Percentiles rank a stretch among this genome's conserved stretches.
Evolutionary conservation across 1,139 yeast species (phyloP).

Genomic region (Tardiomyces digboiensis): DNA sequence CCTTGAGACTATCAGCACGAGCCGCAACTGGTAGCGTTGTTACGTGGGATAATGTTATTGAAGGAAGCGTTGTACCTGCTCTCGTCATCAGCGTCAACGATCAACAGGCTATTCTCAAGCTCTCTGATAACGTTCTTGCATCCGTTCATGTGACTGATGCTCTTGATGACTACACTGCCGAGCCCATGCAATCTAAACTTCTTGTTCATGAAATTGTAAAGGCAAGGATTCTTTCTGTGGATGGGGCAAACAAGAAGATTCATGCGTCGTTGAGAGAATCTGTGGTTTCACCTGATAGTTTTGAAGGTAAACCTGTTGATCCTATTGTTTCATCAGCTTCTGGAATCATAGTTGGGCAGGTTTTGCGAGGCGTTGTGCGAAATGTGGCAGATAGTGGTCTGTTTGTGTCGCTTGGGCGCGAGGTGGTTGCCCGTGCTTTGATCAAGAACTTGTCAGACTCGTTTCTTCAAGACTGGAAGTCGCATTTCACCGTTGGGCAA

Average conservation of each 20-base stretch:
- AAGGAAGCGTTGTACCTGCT: conserved; percentile 57
- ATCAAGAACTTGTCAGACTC: conserved; percentile 76
- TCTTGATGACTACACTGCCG: conserved; percentile 52
- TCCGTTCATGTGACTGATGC: conserved; percentile 72
- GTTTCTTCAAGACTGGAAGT: conserved; percentile 81
- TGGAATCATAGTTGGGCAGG: conserved; percentile 61
- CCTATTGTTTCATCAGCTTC: conserved; percentile 37
- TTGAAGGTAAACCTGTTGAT: conserved; percentile 38
- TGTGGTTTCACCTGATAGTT: conserved; percentile 16
- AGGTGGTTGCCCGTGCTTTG: conserved; percentile 70
- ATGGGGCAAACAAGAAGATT: conserved; percentile 45
- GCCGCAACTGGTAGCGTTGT: background rate
- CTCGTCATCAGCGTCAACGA: conserved; percentile 44
- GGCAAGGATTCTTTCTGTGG: conserved; percentile 51
- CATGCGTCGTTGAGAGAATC: conserved; percentile 53
- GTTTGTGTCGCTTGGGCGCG: conserved; percentile 66
- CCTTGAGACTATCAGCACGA: background rate
- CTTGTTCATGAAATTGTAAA: conserved; percentile 47
- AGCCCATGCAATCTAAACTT: conserved; percentile 38
- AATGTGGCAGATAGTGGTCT: conserved; percentile 71
- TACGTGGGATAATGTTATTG: conserved; percentile 36
- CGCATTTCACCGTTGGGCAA: conserved; percentile 59
- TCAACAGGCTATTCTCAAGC: background rate
- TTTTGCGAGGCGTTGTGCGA: conserved; percentile 72
- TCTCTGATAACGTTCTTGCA: conserved; percentile 30